These are phyloP conservation scores for Elsinoe ampelina DNA, from an alignment of 2,329 filamentous ascomycete species.

Conservation along the genomic window DNA sequence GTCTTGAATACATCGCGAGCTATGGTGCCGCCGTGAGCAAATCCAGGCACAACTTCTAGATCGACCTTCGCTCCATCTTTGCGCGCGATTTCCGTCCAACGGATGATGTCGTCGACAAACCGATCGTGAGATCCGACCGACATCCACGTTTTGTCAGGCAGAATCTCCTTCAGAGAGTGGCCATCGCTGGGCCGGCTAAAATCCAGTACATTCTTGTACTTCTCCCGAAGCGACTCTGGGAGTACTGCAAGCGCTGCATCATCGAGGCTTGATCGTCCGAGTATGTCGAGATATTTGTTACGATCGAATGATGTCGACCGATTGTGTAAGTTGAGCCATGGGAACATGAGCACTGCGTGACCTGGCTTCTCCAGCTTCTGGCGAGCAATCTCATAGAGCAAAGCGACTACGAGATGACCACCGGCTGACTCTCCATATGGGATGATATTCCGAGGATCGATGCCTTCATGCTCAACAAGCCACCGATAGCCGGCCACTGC, in stretches of 20 bases:
- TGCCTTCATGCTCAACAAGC: not conserved
- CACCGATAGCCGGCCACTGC: conserved; percentile 12
- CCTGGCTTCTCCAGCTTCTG: not conserved
- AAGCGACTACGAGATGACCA: not conserved
- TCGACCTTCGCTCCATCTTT: conserved; percentile 7
- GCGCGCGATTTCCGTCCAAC: not conserved
- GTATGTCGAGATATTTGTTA: conserved; percentile 9
- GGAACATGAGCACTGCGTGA: not conserved
- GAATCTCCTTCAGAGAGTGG: conserved; percentile 2
- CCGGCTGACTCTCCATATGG: conserved; percentile 7
- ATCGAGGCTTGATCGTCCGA: not conserved
- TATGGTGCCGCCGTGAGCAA: not conserved
- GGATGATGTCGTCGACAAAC: conserved; percentile 7
- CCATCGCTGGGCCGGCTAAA: not conserved
- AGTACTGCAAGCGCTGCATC: not conserved
- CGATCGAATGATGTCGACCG: not conserved
- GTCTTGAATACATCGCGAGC: not conserved
- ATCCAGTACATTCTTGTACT: not conserved
- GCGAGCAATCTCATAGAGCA: not conserved
- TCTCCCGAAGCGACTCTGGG: not conserved
- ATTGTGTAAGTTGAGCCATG: conserved; percentile 13
- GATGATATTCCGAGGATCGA: conserved; percentile 5
- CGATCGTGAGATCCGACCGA: conserved; percentile 5
- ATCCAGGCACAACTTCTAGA: conserved; percentile 1
- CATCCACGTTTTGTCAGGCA: conserved; percentile 10